Percentiles rank a stretch among this genome's conserved stretches.
phyloP scores from a whole-genome alignment of 176 grass and related monocot genomes.

The Rhipidocladum racemiflorum region DNA sequence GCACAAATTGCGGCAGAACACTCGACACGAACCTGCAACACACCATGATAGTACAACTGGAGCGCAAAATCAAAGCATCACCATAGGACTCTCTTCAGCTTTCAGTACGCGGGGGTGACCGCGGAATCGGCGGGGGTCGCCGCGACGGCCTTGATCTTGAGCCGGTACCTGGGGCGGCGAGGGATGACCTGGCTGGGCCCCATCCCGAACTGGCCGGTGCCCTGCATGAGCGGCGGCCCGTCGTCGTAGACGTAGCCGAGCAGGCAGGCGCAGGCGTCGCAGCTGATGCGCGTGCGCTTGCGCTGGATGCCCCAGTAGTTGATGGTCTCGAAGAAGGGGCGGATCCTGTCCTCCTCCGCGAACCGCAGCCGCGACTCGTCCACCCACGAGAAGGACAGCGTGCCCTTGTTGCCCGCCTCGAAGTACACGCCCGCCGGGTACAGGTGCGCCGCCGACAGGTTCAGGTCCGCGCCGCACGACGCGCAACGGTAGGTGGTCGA shows the following conservation, averaged over 20 bases:
- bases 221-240: constrained; percentile 60
- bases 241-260: constrained; percentile 89
- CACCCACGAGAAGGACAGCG: constrained; percentile 85
- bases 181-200: constrained; percentile 80
- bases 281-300: constrained; percentile 62
- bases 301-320: constrained; percentile 92
- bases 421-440: constrained; percentile 68
- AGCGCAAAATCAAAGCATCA: not conserved
- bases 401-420: constrained; percentile 92
- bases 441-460: constrained; percentile 61
- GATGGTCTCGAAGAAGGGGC: constrained; percentile 79
- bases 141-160: constrained; percentile 79
- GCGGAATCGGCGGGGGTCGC: not conserved
- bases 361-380: constrained; percentile 73
- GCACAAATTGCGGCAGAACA: not conserved
- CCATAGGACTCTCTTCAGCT: not conserved
- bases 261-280: constrained; percentile 59
- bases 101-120: not conserved
- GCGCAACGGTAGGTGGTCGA: constrained; percentile 45
- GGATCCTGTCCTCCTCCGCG: constrained; percentile 61
- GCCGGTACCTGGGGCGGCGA: constrained; percentile 60
- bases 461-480: constrained; percentile 68
- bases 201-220: constrained; percentile 67
- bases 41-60: not conserved
- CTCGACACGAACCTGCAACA: not conserved